phyloP scores from a whole-genome alignment of 768 basidiomycete species.

The Leccinum aurantiacum region DNA sequence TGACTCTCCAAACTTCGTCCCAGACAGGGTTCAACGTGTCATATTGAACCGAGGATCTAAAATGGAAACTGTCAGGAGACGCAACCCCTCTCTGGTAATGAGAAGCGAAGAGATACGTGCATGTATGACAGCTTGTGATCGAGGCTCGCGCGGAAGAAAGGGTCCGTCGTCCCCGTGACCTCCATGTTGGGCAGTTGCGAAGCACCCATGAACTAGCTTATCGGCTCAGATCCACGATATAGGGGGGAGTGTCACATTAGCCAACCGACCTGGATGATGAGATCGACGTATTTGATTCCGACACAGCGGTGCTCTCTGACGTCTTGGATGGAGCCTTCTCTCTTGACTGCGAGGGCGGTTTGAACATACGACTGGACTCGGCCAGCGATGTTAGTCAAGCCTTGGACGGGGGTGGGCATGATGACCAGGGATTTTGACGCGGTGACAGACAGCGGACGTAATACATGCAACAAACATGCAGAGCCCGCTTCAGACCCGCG shows the following conservation, averaged over 20 bases:
- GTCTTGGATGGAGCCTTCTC: constrained; percentile 34
- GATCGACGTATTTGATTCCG: constrained; percentile 51
- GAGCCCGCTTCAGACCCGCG: not conserved
- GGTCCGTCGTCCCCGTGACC: constrained; percentile 60
- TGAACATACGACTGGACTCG: constrained; percentile 5
- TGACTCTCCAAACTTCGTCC: constrained; percentile 74
- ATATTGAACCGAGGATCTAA: constrained; percentile 63
- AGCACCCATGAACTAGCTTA: constrained; percentile 64
- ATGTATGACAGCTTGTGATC: constrained; percentile 64
- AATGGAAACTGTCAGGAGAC: not conserved
- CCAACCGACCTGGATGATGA: constrained; percentile 50
- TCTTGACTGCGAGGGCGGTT: constrained; percentile 3
- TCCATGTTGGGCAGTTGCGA: constrained; percentile 70
- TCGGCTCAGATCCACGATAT: constrained; percentile 3
- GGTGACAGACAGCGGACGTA: not conserved
- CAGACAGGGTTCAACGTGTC: constrained; percentile 64
- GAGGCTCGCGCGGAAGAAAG: constrained; percentile 69
- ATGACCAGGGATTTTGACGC: not conserved
- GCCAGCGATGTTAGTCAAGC: constrained; percentile 16
- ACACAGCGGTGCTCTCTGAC: constrained; percentile 36
- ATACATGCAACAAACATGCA: not conserved
- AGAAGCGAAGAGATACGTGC: constrained; percentile 38
- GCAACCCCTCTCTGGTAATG: not conserved
- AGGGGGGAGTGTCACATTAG: not conserved
- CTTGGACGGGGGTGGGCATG: constrained; percentile 6